Conservation (phyloP, 148 eudicot species). For the Euryodendron excelsum region DNA sequence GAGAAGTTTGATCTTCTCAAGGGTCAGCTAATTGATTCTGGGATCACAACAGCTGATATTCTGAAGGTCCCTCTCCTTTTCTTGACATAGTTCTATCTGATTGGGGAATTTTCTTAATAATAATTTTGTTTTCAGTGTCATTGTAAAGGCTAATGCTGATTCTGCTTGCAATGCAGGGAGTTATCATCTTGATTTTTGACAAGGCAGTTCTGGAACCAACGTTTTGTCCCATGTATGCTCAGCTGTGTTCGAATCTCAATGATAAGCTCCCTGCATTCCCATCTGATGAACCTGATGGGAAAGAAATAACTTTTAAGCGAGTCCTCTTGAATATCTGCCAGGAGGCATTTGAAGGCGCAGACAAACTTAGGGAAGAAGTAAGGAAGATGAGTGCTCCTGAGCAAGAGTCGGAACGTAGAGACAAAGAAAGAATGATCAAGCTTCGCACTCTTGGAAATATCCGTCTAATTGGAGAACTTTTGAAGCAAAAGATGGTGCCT, state of each 20-base stretch:
- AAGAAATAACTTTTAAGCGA: constrained; percentile 84
- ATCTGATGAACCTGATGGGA: constrained; percentile 79
- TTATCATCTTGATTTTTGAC: constrained; percentile 90
- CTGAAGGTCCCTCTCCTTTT: constrained; percentile 50
- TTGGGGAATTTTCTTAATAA: background rate
- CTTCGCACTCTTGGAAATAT: constrained; percentile 97
- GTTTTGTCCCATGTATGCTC: constrained; percentile 94
- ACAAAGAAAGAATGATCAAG: constrained; percentile 79
- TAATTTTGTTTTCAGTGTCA: background rate
- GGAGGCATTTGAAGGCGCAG: constrained; percentile 98
- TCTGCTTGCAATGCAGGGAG: constrained; percentile 56
- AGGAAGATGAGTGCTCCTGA: constrained; percentile 79
- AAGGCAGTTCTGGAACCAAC: constrained; percentile 98
- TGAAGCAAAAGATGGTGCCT: constrained; percentile 97
- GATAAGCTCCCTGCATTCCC: constrained; percentile 80
- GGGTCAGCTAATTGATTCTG: constrained; percentile 82
- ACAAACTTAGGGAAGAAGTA: constrained; percentile 65
- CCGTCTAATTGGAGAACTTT: constrained; percentile 95
- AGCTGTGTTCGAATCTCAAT: constrained; percentile 82
- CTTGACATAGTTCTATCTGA: background rate
- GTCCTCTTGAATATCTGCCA: constrained; percentile 85
- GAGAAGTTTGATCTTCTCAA: constrained; percentile 92
- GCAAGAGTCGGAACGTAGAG: constrained; percentile 84
- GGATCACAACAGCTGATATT: constrained; percentile 85
- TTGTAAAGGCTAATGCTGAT: constrained; percentile 10